phyloP scores from a whole-genome alignment of 805 yeast genomes.

The Saturnispora hagleri region DNA sequence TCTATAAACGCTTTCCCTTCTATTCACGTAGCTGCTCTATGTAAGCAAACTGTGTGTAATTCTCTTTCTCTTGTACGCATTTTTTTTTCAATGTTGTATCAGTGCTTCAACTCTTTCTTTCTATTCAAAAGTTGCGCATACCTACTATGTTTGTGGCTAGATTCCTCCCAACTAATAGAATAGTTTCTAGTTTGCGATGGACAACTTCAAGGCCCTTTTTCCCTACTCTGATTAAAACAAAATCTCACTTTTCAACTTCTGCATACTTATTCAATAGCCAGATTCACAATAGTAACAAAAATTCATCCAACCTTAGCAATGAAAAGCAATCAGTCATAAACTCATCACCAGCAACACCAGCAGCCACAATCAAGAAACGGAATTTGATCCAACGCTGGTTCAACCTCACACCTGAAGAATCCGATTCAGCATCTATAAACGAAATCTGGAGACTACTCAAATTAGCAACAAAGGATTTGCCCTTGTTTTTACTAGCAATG shows the following conservation, averaged over 20 bases:
- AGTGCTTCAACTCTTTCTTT: neutral
- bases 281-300: neutral
- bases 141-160: neutral
- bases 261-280: neutral
- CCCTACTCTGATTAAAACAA: neutral
- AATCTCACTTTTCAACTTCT: neutral
- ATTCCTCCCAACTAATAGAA: neutral
- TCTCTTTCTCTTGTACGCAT: neutral
- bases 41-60: neutral
- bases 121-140: neutral
- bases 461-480: conserved; percentile 38
- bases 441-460: conserved; percentile 34
- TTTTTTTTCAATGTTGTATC: neutral
- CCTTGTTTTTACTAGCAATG: conserved; percentile 35
- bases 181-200: neutral
- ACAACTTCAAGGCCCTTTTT: neutral
- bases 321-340: neutral
- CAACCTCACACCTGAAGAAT: conserved; percentile 26
- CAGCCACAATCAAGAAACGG: neutral
- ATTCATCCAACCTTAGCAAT: neutral
- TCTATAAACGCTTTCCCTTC: neutral
- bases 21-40: neutral
- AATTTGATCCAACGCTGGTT: conserved; percentile 17
- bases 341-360: neutral
- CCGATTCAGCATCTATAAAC: conserved; percentile 26